Evolutionary conservation across 2,329 filamentous ascomycete species (phyloP).

Genomic region (Alternaria ventricosa): DNA sequence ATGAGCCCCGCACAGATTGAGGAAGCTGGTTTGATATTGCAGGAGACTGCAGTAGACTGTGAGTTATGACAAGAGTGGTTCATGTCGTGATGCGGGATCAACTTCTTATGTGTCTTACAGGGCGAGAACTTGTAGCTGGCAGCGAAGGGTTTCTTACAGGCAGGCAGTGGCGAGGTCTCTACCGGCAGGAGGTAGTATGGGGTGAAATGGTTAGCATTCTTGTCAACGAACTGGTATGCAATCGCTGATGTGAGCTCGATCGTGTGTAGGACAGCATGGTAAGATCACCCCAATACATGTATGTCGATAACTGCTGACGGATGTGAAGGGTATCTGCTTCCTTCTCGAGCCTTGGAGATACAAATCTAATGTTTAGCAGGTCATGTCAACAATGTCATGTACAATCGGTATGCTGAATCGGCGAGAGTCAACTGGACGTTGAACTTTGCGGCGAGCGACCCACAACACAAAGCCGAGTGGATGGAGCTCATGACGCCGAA

Average conservation of each 20-base stretch:
- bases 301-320: slow-evolving; percentile 6
- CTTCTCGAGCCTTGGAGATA: neutral
- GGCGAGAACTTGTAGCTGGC: slow-evolving; percentile 72
- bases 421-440: slow-evolving; percentile 79
- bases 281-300: slow-evolving; percentile 32
- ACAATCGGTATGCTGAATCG: slow-evolving; percentile 83
- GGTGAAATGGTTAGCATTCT: slow-evolving; percentile 74
- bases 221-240: neutral
- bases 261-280: slow-evolving; percentile 61
- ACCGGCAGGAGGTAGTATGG: slow-evolving; percentile 75
- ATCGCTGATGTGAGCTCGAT: slow-evolving; percentile 34
- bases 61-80: neutral
- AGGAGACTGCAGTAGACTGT: slow-evolving; percentile 68
- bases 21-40: slow-evolving; percentile 66
- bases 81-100: neutral
- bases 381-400: slow-evolving; percentile 87
- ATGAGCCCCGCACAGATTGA: slow-evolving; percentile 64
- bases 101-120: neutral
- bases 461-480: slow-evolving; percentile 69
- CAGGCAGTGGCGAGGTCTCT: slow-evolving; percentile 66
- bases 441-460: slow-evolving; percentile 71
- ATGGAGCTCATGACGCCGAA: slow-evolving; percentile 69
- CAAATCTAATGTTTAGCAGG: slow-evolving; percentile 50
- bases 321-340: slow-evolving; percentile 14
- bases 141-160: slow-evolving; percentile 77